phyloP scores from a whole-genome alignment of 2,329 filamentous ascomycete genomes.

The Penicillium sp. region DNA sequence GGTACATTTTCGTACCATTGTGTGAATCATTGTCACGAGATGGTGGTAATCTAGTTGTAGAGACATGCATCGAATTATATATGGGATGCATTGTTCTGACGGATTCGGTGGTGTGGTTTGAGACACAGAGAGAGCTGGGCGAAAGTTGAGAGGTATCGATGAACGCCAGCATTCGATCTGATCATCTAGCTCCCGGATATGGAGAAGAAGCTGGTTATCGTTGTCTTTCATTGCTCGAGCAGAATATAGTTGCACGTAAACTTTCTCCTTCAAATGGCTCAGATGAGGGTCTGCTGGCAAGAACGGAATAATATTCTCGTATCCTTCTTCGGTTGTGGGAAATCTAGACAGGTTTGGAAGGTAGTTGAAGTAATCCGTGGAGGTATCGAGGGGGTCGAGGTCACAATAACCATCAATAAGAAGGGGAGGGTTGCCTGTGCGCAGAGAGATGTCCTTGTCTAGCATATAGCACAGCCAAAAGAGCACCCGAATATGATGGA shows the following conservation, averaged over 20 bases:
- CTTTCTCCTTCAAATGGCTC: slow-evolving; percentile 13
- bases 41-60: slow-evolving; percentile 18
- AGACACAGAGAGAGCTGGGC: slow-evolving; percentile 15
- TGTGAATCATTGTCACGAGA: slow-evolving; percentile 17
- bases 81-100: background rate
- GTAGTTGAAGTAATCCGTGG: slow-evolving; percentile 4
- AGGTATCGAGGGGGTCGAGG: background rate
- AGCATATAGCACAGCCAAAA: slow-evolving; percentile 50
- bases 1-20: slow-evolving; percentile 19
- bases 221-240: slow-evolving; percentile 8
- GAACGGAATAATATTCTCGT: background rate
- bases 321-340: background rate
- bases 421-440: slow-evolving; percentile 14
- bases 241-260: slow-evolving; percentile 15
- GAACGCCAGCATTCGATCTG: slow-evolving; percentile 18
- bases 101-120: background rate
- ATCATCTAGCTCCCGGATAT: slow-evolving; percentile 19
- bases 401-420: slow-evolving; percentile 18
- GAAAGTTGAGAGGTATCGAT: slow-evolving; percentile 11
- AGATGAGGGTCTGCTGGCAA: slow-evolving; percentile 9
- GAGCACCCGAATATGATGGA: slow-evolving; percentile 6
- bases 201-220: slow-evolving; percentile 14
- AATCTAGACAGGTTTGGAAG: too few species aligned
- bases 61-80: slow-evolving; percentile 7
- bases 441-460: slow-evolving; percentile 54